Evolutionary conservation across 2,329 filamentous ascomycete genomes (phyloP), one percentile per base, ranked within the genome.

Genomic region (Penicillium hordei): DNA sequence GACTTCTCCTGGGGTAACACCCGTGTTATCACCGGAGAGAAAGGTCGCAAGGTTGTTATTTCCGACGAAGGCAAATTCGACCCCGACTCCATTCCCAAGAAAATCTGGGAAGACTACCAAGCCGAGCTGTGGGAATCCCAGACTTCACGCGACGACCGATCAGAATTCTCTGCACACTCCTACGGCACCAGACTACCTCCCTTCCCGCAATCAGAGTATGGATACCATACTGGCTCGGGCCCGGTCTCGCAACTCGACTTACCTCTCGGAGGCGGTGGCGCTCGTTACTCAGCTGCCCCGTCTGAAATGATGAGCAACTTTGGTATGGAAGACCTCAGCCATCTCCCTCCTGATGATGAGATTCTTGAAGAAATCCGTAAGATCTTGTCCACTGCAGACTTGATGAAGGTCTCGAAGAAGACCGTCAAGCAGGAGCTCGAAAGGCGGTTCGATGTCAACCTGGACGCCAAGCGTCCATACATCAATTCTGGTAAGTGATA

Each of bases 1-100:
- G 94, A 99, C 78, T 99, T 99, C 85, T 90, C 89, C 69, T 99
- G 94, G 94, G 94, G 94, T 78, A 99, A 97, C 78, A 99, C 94
- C 40, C 93, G 94, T 86, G 86, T 99, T 57, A 92, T 99, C 63
- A 94, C 90, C 8, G 94, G 94, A 73, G 94, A 99, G 74, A 88
- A 89, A 75, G 94, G 94, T 63, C 89, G 91, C 74, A 93, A 97
- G 81, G 81, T 97, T 61, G 86, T 99, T 67, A 89, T 99, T 65
- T 91, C 92, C 1, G 94, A 99, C 74, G 94, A 99, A 79, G 94
- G 94, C 80, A 97, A 96, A 76, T 99, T 97, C 72, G 94, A 99
- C 72, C 93, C 94, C 15, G 82, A 84, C 46, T 90, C 88, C 38
- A 97, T 99, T 65, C 94, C 94, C 21, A 90, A 91, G 79, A 99